Conservation (phyloP, 768 basidiomycete genomes). For the Boletus tomentosulus region DNA sequence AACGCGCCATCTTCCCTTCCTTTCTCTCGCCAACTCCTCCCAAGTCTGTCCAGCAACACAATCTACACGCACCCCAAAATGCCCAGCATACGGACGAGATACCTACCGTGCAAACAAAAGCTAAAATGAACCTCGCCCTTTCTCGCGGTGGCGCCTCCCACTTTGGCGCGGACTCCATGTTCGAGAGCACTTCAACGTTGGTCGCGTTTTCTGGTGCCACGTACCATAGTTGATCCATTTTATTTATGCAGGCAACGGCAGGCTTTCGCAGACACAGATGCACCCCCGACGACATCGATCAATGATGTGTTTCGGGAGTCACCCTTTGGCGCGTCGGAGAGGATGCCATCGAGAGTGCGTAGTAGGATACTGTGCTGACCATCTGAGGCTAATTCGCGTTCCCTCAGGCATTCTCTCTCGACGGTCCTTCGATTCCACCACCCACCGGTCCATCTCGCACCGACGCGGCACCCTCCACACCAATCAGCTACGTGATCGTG, state of each 20-base stretch:
- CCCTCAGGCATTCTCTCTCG: constrained; percentile 20
- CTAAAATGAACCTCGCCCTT: constrained; percentile 70
- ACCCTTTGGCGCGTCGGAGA: constrained; percentile 28
- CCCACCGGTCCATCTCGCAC: constrained; percentile 18
- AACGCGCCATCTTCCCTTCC: neutral
- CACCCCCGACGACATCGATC: constrained; percentile 72
- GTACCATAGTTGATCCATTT: constrained; percentile 5
- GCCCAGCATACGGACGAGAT: constrained; percentile 67
- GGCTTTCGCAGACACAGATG: constrained; percentile 68
- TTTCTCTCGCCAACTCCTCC: neutral
- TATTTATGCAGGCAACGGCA: constrained; percentile 48
- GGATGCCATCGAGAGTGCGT: constrained; percentile 21
- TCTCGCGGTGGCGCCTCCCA: constrained; percentile 62
- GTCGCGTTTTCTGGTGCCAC: neutral
- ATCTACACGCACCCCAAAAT: constrained; percentile 51
- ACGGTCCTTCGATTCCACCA: constrained; percentile 14
- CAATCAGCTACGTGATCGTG: constrained; percentile 64
- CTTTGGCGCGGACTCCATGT: constrained; percentile 85
- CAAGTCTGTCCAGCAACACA: constrained; percentile 61
- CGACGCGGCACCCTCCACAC: constrained; percentile 30
- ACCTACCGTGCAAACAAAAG: constrained; percentile 74
- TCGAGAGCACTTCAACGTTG: constrained; percentile 51
- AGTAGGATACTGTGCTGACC: no score
- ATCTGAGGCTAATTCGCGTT: neutral
- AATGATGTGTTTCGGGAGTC: constrained; percentile 67